These are phyloP conservation scores for Chrysoporthe cubensis DNA, from an alignment of 2,329 filamentous ascomycete genomes.

Conservation along the genomic window DNA sequence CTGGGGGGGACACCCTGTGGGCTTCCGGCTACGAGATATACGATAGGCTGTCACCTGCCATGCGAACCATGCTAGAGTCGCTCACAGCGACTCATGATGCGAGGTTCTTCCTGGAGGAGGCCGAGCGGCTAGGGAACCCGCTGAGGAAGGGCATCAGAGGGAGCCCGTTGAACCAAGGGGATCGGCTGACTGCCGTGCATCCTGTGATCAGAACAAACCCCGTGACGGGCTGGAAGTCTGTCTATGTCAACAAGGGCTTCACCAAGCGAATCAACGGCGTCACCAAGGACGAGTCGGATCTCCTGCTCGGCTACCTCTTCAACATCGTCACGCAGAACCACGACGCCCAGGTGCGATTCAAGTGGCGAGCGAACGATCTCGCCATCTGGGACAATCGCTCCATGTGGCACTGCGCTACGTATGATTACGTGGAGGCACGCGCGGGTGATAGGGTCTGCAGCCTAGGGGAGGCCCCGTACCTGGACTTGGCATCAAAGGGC, in stretches of 20 bases:
- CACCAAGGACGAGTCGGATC: conserved; percentile 56
- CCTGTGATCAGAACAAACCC: conserved; percentile 64
- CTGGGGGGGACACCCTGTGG: conserved; percentile 54
- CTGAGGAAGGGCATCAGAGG: conserved; percentile 46
- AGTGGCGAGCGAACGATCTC: conserved; percentile 56
- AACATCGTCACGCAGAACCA: conserved; percentile 58
- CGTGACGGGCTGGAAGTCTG: conserved; percentile 61
- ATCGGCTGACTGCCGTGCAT: conserved; percentile 53
- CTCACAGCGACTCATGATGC: conserved; percentile 55
- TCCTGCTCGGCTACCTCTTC: conserved; percentile 53
- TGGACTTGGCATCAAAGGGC: conserved; percentile 43
- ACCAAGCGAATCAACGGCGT: conserved; percentile 59
- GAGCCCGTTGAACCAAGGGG: conserved; percentile 60
- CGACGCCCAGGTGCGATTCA: conserved; percentile 59
- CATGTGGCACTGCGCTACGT: conserved; percentile 59
- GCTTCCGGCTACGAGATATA: conserved; percentile 58
- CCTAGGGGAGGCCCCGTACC: conserved; percentile 49
- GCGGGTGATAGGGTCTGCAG: conserved; percentile 48
- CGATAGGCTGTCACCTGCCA: conserved; percentile 54
- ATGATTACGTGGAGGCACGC: conserved; percentile 57
- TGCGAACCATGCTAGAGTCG: conserved; percentile 51
- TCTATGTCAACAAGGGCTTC: conserved; percentile 56
- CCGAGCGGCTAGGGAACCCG: conserved; percentile 47
- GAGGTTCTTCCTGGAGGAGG: conserved; percentile 55
- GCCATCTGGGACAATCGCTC: conserved; percentile 70